phyloP scores from a whole-genome alignment of 2,329 filamentous ascomycete genomes.

The Trichoderma brevicompactum region DNA sequence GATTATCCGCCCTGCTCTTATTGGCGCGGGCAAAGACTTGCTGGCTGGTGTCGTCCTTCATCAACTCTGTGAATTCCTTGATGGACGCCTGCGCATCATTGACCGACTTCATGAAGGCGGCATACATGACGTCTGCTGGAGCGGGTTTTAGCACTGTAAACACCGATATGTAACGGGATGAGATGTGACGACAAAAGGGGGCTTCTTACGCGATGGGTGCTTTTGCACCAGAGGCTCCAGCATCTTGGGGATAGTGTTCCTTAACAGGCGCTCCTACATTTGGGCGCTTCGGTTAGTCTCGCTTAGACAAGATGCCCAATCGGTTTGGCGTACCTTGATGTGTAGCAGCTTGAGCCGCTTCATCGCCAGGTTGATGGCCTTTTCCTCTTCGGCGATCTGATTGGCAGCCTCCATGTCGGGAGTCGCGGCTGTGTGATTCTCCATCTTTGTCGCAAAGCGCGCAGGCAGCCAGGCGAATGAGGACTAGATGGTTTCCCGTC shows the following conservation, averaged over 20 bases:
- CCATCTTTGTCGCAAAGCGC: slow-evolving; percentile 12
- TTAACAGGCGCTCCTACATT: slow-evolving; percentile 41
- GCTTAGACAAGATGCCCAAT: background rate
- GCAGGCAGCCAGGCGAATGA: background rate
- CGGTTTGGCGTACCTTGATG: slow-evolving; percentile 50
- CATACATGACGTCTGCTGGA: slow-evolving; percentile 56
- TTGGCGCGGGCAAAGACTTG: slow-evolving; percentile 57
- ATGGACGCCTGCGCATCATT: slow-evolving; percentile 55
- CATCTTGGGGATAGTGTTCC: slow-evolving; percentile 46
- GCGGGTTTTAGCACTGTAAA: background rate
- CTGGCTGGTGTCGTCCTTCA: slow-evolving; percentile 52
- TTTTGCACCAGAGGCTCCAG: slow-evolving; percentile 55
- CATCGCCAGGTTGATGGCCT: slow-evolving; percentile 54
- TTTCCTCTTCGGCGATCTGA: slow-evolving; percentile 51
- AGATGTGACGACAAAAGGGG: background rate
- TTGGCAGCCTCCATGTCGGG: slow-evolving; percentile 33
- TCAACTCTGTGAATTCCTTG: slow-evolving; percentile 53
- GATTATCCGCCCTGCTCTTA: slow-evolving; percentile 59
- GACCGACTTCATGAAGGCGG: slow-evolving; percentile 54
- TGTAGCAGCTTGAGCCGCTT: slow-evolving; percentile 59
- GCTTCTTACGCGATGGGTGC: slow-evolving; percentile 55
- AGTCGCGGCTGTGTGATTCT: slow-evolving; percentile 32
- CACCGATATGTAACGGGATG: background rate
- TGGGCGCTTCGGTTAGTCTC: slow-evolving; percentile 32
- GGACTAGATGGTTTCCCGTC: background rate